Conservation (phyloP, 306 rosid species). For the Vicia sativa region DNA sequence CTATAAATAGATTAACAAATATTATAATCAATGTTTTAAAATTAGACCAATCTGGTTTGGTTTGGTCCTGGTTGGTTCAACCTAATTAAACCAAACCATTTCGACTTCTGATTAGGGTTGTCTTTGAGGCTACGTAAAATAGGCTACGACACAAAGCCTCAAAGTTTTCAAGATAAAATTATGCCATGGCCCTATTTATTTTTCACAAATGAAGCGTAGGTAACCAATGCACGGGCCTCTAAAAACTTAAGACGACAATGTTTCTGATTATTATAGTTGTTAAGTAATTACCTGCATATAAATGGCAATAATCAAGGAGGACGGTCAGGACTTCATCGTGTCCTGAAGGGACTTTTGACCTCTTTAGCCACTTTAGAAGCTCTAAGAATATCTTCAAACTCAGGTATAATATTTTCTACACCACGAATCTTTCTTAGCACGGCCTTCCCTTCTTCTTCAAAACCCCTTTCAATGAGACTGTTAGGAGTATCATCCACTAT, state of each 20-base stretch:
- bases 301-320: slow-evolving; percentile 60
- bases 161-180: too few relatives aligned
- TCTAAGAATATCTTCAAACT: slow-evolving; percentile 52
- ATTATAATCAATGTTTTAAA: not conserved
- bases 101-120: too few relatives aligned
- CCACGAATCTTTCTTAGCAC: slow-evolving; percentile 64
- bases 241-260: too few relatives aligned
- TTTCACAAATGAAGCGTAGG: too few relatives aligned
- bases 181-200: too few relatives aligned
- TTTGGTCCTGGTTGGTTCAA: not conserved
- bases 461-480: slow-evolving; percentile 61
- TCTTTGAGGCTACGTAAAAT: too few relatives aligned
- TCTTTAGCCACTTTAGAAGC: slow-evolving; percentile 54
- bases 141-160: too few relatives aligned
- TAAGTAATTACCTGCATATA: slow-evolving; percentile 40
- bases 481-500: slow-evolving; percentile 58
- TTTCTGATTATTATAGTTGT: too few relatives aligned
- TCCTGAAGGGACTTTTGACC: slow-evolving; percentile 49
- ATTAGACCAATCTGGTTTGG: not conserved
- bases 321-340: slow-evolving; percentile 50
- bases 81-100: too few relatives aligned
- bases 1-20: not conserved
- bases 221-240: too few relatives aligned
- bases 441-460: slow-evolving; percentile 47
- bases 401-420: slow-evolving; percentile 51